Base-by-base conservation (phyloP, 139 green algal genomes). In the Picochlorum costavermella region DNA sequence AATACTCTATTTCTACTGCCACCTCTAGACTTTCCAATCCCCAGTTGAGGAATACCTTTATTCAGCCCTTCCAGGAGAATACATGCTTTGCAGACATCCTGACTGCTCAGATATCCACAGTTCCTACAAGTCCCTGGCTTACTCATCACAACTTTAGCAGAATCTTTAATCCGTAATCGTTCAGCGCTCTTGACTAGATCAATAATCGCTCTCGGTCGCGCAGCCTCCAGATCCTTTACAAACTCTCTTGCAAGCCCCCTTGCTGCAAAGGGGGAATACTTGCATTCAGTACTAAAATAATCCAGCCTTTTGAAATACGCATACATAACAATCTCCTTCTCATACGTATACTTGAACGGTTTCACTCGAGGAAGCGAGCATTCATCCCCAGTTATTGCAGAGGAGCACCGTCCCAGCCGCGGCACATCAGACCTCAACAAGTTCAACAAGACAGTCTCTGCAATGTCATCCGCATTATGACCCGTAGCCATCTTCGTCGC, bases 271-370 rank as follows among this genome's bases (percentile, higher is more conserved):
- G 92, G 92, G 4, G 93, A 83, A 74, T 98, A 98, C 2, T 95
- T 78, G 75, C 92, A 98, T 67, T 98, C 92, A 0, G 86, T 92
- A 45, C 78, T 90, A 68, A 98, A 98, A 80, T 98, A 98, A 71
- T 98, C 90, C 1, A 98, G 84, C 48, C 68, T 86, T 67, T 98
- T 97, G 82, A 96, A 98, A 85, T 97, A 94, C 6, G 92, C 92
- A 68, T 98, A 98, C 89, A 98, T 95, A 11, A 98, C 92, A 71
- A 98, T 98, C 73, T 98, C 92, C 84, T 98, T 97, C 68, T 97
- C 89, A 62, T 96, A 97, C 1, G 83, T 87, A 64, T 82, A 95
- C 73, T 96, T 96, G 79, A 98, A 96, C 4, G 92, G 92, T 78
- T 98, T 98, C 25, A 94, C 86, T 3, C 92, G 75, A 6, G 92